Evolutionary conservation across 768 basidiomycete species (phyloP), one percentile per base, ranked within the genome.

Genomic region (Thelephora ganbajun): DNA sequence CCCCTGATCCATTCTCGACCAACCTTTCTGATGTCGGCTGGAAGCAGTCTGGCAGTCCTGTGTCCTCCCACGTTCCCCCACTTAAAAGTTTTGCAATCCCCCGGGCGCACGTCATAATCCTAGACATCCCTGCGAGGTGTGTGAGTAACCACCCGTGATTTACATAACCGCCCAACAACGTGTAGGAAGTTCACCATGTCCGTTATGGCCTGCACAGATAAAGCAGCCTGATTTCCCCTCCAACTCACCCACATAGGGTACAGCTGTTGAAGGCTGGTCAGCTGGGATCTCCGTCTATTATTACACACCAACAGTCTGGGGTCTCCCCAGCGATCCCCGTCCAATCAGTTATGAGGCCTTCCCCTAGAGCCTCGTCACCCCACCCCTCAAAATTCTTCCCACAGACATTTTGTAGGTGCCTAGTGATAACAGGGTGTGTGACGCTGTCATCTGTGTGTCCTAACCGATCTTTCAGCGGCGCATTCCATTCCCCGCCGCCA

Each of bases 381-480:
- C 55, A 64, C 46, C 59, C 60, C 16, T 52, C 55, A 37, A 64
- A 58, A 26, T 58, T 54, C 26, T 54, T 47, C 18, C 50, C 52
- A 13, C 55, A 51, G 19, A 59, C 49, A 6, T 51, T 50, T 35
- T 45, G 50, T 0, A 64, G 55, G n/a, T 55, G 54, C 12, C 55
- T 45, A 11, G 58, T 56, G 45, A 63, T 56, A 12, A 54, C 49
- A 35, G 55, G 51, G 47, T 50, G 22, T 30, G 37, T 46, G 41
- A 45, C 34, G 50, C 50, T 49, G 52, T 58, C 58, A 48, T 58
- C 50, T 14, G 57, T 57, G 34, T 55, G 50, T 19, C 54, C 54
- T n/a, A 54, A 43, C 5, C 50, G 49, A 39, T 41, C 26, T 5
- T 58, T 50, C 9, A 50, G 48, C 1, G 54, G 47, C 5, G 58